Base-by-base conservation (phyloP, 2,329 filamentous ascomycete species). In the Aphanocladium album region DNA sequence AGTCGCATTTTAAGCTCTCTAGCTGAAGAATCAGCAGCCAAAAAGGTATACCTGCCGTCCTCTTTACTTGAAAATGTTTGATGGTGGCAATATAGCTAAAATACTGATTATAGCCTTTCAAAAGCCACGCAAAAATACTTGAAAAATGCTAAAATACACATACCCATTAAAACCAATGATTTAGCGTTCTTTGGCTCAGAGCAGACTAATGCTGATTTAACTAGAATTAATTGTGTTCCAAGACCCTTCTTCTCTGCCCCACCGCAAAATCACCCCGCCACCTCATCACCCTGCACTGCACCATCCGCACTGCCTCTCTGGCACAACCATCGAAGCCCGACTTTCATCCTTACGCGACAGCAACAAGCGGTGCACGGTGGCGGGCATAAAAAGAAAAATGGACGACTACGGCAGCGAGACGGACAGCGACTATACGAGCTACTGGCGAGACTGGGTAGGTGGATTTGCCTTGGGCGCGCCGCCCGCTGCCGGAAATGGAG, bases 381-480 rank as follows among this genome's bases (percentile, higher is more conserved):
- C 51, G 46, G 59, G 52, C 46, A 41, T 35, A 30, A 57, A 57
- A 33, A 46, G 46, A 43, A 53, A 57, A 69, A 98, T 98, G 95
- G 95, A 98, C 74, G 93, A 98, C 78, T 98, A 95, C 77, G 93
- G 91, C 67, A 97, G 92, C 73, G 95, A 99, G 77, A 96, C 93
- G 14, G 95, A 99, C 74, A 97, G 93, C 77, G 95, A 99, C 79
- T 99, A 98, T 75, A 97, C 95, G 53, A 98, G 92, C 77, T 99
- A 98, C 76, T 99, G 95, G 95, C 84, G 93, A 75, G 95, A 99
- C 79, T 99, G 95, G 95, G 95, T 98, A 81, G 80, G 91, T 59
- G n/a, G n/a, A n/a, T 62, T 64, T 43, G 35, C 51, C 17, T 39
- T 3, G 19, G 17, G 23, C 16, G 35, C 49, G 49, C 17, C n/a